Base-by-base conservation (phyloP, 179 eudicot species). In the Spergularia azorica region DNA sequence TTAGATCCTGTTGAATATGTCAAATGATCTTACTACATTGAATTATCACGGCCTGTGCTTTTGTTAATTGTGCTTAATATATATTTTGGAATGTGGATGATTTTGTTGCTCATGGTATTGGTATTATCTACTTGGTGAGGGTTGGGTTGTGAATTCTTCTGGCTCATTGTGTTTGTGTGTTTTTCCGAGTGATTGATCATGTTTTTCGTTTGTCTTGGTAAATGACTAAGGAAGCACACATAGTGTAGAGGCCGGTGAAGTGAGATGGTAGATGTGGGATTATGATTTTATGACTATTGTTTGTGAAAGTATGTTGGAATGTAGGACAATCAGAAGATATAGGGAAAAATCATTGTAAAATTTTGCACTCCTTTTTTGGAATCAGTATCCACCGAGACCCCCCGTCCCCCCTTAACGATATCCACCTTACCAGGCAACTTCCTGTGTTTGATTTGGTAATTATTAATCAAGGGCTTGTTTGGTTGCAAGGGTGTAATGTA, bases 1-100 rank as follows among this genome's bases (percentile, higher is more conserved):
- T 26, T 26, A 70, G 62, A 55, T 70, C 63, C 50, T 55, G 62
- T 55, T 70, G 62, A 70, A 10, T 3, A 5, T 55, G 74, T 55
- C 74, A 70, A 32, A n/a, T 55, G 14, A 26, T 54, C 56, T 70
- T 7, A 43, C 6, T 5, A 5, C 48, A 9, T 70, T 46, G 7
- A 15, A 26, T 51, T 12, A 21, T 20, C 13, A 32, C 32, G 6
- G 48, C 48, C 48, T 43, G 48, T 5, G 48, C 5, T 6, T 5
- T 43, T 43, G 48, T 43, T 7, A 0, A 43, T 26, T 26, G 32
- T 26, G 32, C 48, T 43, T 54, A 36, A 36, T 69, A 11, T 38
- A 39, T 26, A 21, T 32, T 69, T 69, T 69, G 9, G 59, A 50
- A 21, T n/a, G 46, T 70, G 46, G n/a, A 32, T 57, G 9, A 9